These are phyloP conservation scores for Somion occarium DNA, from an alignment of 1,284 basidiomycete species.

Conservation along the genomic window DNA sequence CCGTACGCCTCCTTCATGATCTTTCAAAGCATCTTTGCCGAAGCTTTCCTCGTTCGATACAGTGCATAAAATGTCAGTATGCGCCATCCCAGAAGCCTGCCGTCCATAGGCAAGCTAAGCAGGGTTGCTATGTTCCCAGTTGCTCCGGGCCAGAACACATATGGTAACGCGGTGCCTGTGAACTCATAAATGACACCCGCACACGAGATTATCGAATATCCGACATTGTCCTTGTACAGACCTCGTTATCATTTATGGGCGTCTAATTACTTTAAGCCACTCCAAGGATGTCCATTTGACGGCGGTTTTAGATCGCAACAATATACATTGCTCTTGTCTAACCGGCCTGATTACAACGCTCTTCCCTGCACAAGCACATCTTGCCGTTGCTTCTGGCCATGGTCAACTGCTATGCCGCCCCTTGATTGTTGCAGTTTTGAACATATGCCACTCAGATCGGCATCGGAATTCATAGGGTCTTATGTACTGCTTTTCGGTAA, in stretches of 20 bases:
- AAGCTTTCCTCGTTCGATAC: neutral
- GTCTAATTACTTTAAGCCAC: slow-evolving; percentile 12
- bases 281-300: slow-evolving; percentile 6
- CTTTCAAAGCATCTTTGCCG: slow-evolving; percentile 6
- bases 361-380: neutral
- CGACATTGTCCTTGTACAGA: slow-evolving; percentile 13
- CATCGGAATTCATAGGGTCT: neutral
- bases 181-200: slow-evolving; percentile 20
- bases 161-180: slow-evolving; percentile 24
- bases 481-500: neutral
- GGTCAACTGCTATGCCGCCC: no score
- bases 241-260: slow-evolving; percentile 24
- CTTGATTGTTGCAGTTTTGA: no score
- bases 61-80: neutral
- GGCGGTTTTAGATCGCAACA: slow-evolving; percentile 11
- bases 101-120: neutral
- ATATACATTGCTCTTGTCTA: neutral
- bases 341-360: neutral
- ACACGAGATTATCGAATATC: slow-evolving; percentile 14
- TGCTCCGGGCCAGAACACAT: slow-evolving; percentile 11
- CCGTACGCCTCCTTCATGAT: neutral
- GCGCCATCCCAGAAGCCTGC: neutral
- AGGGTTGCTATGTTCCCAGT: neutral
- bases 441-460: neutral
- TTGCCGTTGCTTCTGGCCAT: neutral